Evolutionary conservation across 2,329 filamentous ascomycete genomes (phyloP).

Genomic region (Apiospora phragmitis): DNA sequence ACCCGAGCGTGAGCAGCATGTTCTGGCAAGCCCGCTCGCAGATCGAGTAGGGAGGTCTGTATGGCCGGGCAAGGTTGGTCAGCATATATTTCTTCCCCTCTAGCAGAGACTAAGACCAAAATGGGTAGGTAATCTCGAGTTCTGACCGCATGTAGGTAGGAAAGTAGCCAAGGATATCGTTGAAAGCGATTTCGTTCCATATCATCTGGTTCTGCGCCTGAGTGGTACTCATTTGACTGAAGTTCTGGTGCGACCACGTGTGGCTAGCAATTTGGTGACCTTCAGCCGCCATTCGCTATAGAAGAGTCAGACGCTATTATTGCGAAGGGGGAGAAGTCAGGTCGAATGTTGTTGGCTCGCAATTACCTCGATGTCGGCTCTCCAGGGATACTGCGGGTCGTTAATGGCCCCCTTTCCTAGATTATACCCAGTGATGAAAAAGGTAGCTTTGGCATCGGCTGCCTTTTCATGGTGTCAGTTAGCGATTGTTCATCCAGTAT

Average conservation of each 20-base stretch:
- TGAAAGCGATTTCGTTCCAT: constrained; percentile 35
- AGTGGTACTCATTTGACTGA: constrained; percentile 27
- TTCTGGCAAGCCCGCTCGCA: constrained; percentile 28
- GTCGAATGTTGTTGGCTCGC: not conserved
- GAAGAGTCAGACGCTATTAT: not conserved
- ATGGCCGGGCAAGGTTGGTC: not conserved
- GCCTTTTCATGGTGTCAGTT: constrained; percentile 35
- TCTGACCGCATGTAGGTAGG: constrained; percentile 35
- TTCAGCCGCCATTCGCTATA: constrained; percentile 34
- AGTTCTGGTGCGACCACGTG: constrained; percentile 36
- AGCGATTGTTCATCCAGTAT: not conserved
- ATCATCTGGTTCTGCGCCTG: constrained; percentile 33
- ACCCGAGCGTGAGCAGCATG: constrained; percentile 29
- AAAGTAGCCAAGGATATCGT: constrained; percentile 35
- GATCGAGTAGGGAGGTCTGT: constrained; percentile 33
- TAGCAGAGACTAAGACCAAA: not conserved
- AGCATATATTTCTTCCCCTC: not conserved
- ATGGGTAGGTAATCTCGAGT: not conserved
- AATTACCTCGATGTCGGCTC: constrained; percentile 29
- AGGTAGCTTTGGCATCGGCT: constrained; percentile 61
- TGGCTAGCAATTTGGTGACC: constrained; percentile 36
- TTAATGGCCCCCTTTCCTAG: constrained; percentile 53
- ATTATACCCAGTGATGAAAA: constrained; percentile 60
- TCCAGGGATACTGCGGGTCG: constrained; percentile 36
- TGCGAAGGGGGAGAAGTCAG: not conserved